A percentile compares a stretch with the other conserved stretches of the same genome.
Conservation (phyloP, 2,329 filamentous ascomycete genomes). For the Shiraia sp. region DNA sequence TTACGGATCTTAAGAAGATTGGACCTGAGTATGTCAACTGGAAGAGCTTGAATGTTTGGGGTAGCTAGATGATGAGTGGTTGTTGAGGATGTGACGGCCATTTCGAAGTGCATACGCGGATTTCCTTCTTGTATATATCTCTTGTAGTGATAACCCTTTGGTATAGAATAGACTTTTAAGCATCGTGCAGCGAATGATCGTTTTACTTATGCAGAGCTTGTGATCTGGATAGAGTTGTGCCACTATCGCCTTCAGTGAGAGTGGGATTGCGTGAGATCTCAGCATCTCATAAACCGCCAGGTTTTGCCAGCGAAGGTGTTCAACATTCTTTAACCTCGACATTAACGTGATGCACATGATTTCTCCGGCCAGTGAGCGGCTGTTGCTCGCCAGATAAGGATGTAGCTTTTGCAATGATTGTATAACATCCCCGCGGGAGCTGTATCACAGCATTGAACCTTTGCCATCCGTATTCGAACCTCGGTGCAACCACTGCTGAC, state of each 20-base stretch:
- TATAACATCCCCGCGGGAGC: not conserved
- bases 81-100: not conserved
- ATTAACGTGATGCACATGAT: constrained; percentile 25
- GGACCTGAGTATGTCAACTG: constrained; percentile 7
- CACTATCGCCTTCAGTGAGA: too few relatives aligned
- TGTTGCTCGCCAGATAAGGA: constrained; percentile 15
- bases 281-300: too few relatives aligned
- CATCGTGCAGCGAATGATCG: not conserved
- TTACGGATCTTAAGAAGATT: constrained; percentile 36
- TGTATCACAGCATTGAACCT: constrained; percentile 1
- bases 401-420: constrained; percentile 10
- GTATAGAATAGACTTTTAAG: not conserved
- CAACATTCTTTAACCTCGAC: constrained; percentile 8
- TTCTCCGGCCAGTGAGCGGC: constrained; percentile 22
- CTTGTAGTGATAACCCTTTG: not conserved
- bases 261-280: too few relatives aligned
- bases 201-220: too few relatives aligned
- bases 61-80: not conserved
- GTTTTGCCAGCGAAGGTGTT: too few relatives aligned
- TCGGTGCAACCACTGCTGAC: constrained; percentile 2
- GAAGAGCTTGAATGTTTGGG: constrained; percentile 3
- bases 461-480: constrained; percentile 12
- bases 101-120: too few relatives aligned
- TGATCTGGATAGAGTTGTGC: too few relatives aligned
- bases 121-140: not conserved